phyloP scores from a whole-genome alignment of 805 yeast genomes.

The Saturnispora besseyi region DNA sequence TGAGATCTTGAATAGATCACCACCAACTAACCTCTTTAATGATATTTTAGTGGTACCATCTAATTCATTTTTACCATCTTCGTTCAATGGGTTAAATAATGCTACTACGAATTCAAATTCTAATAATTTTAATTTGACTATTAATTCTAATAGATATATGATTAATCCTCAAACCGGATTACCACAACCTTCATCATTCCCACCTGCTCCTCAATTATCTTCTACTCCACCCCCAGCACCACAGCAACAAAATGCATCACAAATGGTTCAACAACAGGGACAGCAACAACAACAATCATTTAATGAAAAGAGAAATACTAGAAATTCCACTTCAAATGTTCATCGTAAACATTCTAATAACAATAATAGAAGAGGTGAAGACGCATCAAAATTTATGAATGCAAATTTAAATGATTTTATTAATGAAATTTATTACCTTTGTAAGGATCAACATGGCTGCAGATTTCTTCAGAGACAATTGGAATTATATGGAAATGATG shows the following conservation, averaged over 20 bases:
- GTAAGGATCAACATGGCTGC: slow-evolving; percentile 96
- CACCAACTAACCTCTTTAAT: slow-evolving; percentile 5
- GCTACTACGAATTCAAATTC: not conserved
- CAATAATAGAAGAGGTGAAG: slow-evolving; percentile 42
- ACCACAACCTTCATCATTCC: not conserved
- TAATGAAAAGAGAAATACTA: slow-evolving; percentile 7
- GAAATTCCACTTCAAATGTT: slow-evolving; percentile 25
- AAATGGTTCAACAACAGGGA: slow-evolving; percentile 1
- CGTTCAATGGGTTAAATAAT: slow-evolving; percentile 5
- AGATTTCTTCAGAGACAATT: slow-evolving; percentile 83
- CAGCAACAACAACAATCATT: slow-evolving; percentile 5
- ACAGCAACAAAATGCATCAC: slow-evolving; percentile 4
- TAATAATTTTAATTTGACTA: slow-evolving; percentile 4
- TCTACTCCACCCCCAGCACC: not conserved
- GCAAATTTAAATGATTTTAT: slow-evolving; percentile 60
- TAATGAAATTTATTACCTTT: slow-evolving; percentile 68
- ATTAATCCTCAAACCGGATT: not conserved
- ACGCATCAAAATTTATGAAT: slow-evolving; percentile 59
- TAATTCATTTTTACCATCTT: slow-evolving; percentile 5
- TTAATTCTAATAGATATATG: not conserved
- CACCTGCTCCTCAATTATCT: not conserved
- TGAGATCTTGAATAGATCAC: slow-evolving; percentile 8
- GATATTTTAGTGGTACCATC: slow-evolving; percentile 4
- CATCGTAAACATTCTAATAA: slow-evolving; percentile 29
- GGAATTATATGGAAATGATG: slow-evolving; percentile 51